These are phyloP conservation scores for Sporothrix humicola DNA, from an alignment of 2,329 filamentous ascomycete genomes.

Conservation along the genomic window DNA sequence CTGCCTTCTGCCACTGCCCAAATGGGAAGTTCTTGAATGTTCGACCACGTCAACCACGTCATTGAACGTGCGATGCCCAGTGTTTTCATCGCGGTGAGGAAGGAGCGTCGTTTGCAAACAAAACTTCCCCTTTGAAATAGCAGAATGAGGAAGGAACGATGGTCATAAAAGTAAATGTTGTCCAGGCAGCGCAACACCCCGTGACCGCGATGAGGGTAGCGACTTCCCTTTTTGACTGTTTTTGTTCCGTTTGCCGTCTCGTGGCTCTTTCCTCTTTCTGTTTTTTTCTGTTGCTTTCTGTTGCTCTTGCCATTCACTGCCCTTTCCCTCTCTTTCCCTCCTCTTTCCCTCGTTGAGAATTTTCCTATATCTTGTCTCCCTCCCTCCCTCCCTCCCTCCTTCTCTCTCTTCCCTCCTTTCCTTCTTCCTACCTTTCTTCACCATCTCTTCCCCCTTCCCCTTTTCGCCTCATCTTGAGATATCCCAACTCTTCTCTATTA, in stretches of 20 bases:
- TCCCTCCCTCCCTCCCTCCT: not conserved
- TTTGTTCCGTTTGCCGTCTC: not conserved
- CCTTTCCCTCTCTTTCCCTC: not conserved
- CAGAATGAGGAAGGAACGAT: slow-evolving; percentile 7
- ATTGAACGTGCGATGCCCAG: not conserved
- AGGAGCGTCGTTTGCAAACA: not conserved
- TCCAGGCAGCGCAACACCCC: not conserved
- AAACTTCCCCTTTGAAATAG: not conserved
- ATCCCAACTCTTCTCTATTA: too few relatives aligned
- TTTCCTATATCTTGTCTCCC: not conserved
- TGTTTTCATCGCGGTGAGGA: not conserved
- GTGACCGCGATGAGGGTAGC: not conserved
- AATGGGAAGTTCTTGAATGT: not conserved
- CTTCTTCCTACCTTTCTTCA: not conserved
- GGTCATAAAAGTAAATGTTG: not conserved
- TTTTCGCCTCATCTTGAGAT: not conserved
- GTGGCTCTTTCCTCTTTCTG: not conserved
- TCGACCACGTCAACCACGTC: not conserved
- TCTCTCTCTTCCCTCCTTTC: not conserved
- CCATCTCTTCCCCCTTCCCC: not conserved
- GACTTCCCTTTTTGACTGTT: not conserved
- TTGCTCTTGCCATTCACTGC: slow-evolving; percentile 8
- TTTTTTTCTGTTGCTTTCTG: not conserved
- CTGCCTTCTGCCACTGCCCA: not conserved
- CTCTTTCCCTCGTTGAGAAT: not conserved